Evolutionary conservation across 257 asterid genomes (phyloP).

Genomic region (Voacanga thouarsii): DNA sequence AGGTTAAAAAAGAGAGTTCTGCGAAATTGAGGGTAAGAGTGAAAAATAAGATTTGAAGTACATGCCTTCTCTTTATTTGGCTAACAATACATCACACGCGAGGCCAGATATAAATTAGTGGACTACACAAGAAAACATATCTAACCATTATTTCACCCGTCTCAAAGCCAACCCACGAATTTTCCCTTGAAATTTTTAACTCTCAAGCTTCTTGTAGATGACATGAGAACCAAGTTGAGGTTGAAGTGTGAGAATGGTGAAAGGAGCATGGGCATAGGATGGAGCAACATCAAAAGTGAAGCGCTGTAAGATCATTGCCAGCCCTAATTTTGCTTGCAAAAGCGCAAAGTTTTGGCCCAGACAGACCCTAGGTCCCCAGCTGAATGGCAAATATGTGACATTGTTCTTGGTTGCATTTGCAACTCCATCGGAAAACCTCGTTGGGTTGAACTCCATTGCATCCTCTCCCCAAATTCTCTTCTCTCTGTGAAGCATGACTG

Average conservation of each 20-base stretch:
- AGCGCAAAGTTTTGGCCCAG: too few relatives aligned
- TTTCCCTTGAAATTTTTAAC: not conserved
- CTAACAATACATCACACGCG: not conserved
- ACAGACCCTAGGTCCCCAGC: too few relatives aligned
- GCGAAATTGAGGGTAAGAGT: too few relatives aligned
- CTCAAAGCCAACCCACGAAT: not conserved
- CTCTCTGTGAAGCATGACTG: too few relatives aligned
- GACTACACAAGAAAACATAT: not conserved
- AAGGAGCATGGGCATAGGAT: constrained; percentile 9
- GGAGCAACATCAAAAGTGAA: constrained; percentile 9
- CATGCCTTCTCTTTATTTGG: not conserved
- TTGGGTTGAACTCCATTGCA: too few relatives aligned
- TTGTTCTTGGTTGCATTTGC: too few relatives aligned
- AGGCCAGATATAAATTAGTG: not conserved
- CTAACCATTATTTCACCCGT: not conserved
- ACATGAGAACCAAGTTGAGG: too few relatives aligned
- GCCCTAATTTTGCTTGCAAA: not conserved
- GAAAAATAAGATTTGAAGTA: too few relatives aligned
- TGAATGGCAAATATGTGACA: too few relatives aligned
- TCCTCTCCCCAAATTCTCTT: too few relatives aligned
- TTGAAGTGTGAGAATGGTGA: not conserved
- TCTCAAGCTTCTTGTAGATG: constrained; percentile 1
- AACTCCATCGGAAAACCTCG: too few relatives aligned
- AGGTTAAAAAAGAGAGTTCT: too few relatives aligned
- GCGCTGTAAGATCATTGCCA: constrained; percentile 9